Conservation (phyloP, 2,329 filamentous ascomycete genomes). For the Thelonectria olida region DNA sequence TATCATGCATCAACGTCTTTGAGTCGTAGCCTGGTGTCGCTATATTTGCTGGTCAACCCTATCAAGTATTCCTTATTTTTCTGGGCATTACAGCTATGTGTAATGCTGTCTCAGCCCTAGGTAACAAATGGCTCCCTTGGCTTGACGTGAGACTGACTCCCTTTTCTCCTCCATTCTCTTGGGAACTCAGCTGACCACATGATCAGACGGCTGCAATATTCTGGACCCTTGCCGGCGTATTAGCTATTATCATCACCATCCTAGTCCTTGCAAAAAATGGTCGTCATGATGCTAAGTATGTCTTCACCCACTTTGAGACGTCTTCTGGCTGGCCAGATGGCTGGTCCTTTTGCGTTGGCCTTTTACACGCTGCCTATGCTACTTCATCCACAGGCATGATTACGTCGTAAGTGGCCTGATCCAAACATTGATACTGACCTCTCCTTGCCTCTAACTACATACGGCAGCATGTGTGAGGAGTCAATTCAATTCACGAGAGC, state of each 20-base stretch:
- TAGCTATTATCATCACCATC: slow-evolving; percentile 70
- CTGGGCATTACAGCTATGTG: slow-evolving; percentile 73
- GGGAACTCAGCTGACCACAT: slow-evolving; percentile 36
- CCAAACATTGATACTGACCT: slow-evolving; percentile 46
- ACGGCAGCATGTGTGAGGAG: slow-evolving; percentile 75
- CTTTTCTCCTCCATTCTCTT: slow-evolving; percentile 36
- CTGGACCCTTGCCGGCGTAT: slow-evolving; percentile 77
- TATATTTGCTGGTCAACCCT: slow-evolving; percentile 60
- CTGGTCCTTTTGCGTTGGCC: slow-evolving; percentile 78
- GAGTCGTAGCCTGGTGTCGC: slow-evolving; percentile 52
- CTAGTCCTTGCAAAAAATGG: slow-evolving; percentile 75
- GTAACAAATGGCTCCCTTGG: slow-evolving; percentile 72
- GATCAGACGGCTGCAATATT: slow-evolving; percentile 75
- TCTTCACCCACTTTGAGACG: slow-evolving; percentile 73
- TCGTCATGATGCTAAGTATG: slow-evolving; percentile 67
- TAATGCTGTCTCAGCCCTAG: slow-evolving; percentile 72
- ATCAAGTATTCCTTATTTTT: slow-evolving; percentile 78
- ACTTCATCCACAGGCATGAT: slow-evolving; percentile 84
- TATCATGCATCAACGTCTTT: slow-evolving; percentile 66
- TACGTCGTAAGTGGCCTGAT: slow-evolving; percentile 66
- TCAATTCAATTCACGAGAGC: slow-evolving; percentile 76
- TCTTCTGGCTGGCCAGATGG: slow-evolving; percentile 75
- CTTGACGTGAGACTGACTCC: slow-evolving; percentile 67
- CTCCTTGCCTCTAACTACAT: slow-evolving; percentile 39
- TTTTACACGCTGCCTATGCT: slow-evolving; percentile 77